Evolutionary conservation across 2,329 filamentous ascomycete species (phyloP), one percentile per base, ranked within the genome.

Genomic region (Fusarium napiforme): DNA sequence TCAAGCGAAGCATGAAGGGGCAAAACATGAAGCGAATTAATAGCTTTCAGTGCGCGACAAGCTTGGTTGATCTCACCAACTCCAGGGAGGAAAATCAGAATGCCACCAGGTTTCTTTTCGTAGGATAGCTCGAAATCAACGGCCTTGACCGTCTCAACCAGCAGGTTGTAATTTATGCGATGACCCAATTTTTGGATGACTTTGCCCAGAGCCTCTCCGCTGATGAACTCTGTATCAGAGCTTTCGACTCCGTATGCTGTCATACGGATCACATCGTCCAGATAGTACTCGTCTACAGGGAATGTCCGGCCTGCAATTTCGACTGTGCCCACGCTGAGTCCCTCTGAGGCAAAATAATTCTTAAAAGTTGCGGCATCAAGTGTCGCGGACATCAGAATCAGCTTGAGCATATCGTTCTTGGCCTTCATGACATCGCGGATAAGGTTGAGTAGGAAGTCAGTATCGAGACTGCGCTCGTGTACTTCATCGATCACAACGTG

Each of bases 341-440:
- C 96, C 1, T 96, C 79, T 93, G 89, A 0, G 93, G 94, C 78
- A 98, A 93, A 79, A 57, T 74, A 74, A 52, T 59, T 70, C 39
- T 61, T 59, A 15, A 74, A 74, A 19, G 98, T 96, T 12, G 94
- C 93, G 40, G 98, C 93, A 69, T 95, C 89, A 42, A 99, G 86
- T 7, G 96, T 99, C 46, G 96, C 96, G 65, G 96, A 98, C 97
- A 99, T 99, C 83, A 99, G 97, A 69, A 99, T 90, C 14, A 99
- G 87, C 82, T 98, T 99, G 58, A 99, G 83, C 90, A 64, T 92
- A 89, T 70, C 96, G 89, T 65, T 98, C 84, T 76, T 94, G 23
- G 60, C 97, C 93, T 94, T 59, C 98, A 93, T 52, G 97, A 95
- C 78, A 94, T 91, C 79, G 62, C 94, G 90, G 39, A 99, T 85